A percentile compares a stretch with the other conserved stretches of the same genome.
Conservation (phyloP, 306 rosid species). For the Fagus crenata region DNA sequence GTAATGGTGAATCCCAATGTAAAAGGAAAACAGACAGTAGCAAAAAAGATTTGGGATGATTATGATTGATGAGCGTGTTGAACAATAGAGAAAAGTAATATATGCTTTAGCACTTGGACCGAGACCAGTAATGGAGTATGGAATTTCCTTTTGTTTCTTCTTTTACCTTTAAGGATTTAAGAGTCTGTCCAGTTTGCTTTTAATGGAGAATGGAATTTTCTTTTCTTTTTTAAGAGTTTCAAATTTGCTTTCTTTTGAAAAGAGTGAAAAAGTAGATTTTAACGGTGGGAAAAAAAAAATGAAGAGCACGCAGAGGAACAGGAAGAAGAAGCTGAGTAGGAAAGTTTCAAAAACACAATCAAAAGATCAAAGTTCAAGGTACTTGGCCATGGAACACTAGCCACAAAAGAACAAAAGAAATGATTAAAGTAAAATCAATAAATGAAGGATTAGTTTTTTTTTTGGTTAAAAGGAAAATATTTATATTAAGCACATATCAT, state of each 20-base stretch:
- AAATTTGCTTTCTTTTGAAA: conserved; percentile 32
- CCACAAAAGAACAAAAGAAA: too few relatives aligned
- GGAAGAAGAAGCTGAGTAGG: conserved; percentile 27
- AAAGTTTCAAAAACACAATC: conserved; percentile 35
- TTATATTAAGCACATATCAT: too few relatives aligned
- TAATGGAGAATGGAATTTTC: conserved; percentile 39
- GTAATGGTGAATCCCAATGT: not conserved
- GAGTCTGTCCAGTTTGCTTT: conserved; percentile 11
- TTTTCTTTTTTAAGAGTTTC: conserved; percentile 36
- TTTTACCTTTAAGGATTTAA: not conserved
- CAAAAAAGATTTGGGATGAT: conserved; percentile 8
- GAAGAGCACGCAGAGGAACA: conserved; percentile 19
- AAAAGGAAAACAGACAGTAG: not conserved
- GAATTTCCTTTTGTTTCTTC: conserved; percentile 45
- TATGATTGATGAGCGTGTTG: conserved; percentile 48
- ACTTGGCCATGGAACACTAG: conserved; percentile 6
- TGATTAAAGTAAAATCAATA: too few relatives aligned
- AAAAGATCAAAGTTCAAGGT: conserved; percentile 20
- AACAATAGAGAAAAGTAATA: conserved; percentile 48
- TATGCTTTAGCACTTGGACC: conserved; percentile 69
- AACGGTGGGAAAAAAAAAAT: conserved; percentile 24
- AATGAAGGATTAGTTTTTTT: too few relatives aligned
- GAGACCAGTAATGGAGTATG: conserved; percentile 47
- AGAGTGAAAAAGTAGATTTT: conserved; percentile 28
- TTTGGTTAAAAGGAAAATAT: too few relatives aligned